Percentiles rank a stretch among this genome's conserved stretches.
Conservation (phyloP, 2,329 filamentous ascomycete species). For the Penicillium sp. region DNA sequence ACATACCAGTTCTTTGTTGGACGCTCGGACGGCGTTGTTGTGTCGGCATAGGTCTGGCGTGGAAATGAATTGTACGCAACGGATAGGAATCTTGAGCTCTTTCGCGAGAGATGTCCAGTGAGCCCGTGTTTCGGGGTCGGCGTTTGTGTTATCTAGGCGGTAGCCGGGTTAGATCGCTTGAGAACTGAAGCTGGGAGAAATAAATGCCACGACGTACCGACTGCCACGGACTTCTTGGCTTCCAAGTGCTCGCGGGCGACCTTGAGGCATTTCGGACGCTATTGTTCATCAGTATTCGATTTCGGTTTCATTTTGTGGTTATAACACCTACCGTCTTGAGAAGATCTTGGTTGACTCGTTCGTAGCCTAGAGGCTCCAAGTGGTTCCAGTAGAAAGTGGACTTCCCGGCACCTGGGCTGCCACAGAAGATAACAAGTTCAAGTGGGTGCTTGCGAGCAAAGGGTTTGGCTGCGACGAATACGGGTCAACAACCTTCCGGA, state of each 20-base stretch:
- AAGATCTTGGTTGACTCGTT: conserved; percentile 84
- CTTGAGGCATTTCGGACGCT: conserved; percentile 68
- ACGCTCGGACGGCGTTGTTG: conserved; percentile 79
- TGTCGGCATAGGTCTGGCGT: conserved; percentile 71
- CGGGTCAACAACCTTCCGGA: not conserved
- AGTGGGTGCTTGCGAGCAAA: conserved; percentile 62
- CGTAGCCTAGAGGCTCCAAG: conserved; percentile 75
- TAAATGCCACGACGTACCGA: conserved; percentile 60
- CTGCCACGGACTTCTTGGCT: conserved; percentile 67
- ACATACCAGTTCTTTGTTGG: conserved; percentile 50
- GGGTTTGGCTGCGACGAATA: conserved; percentile 15
- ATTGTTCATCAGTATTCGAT: conserved; percentile 7
- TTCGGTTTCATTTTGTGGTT: not conserved
- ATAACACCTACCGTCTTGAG: conserved; percentile 63
- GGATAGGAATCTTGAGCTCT: conserved; percentile 69
- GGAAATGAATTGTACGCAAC: conserved; percentile 82
- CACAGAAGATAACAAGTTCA: conserved; percentile 83
- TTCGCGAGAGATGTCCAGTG: conserved; percentile 75
- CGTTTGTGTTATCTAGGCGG: conserved; percentile 88
- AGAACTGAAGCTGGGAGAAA: not conserved
- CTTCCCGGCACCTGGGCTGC: conserved; percentile 86
- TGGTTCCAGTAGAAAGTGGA: conserved; percentile 83
- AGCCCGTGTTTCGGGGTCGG: conserved; percentile 72
- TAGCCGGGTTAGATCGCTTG: conserved; percentile 15
- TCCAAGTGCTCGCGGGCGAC: conserved; percentile 65